Percentiles rank a stretch among this genome's conserved stretches.
phyloP scores from a whole-genome alignment of 306 rosid genomes.

The Fagus sylvatica region DNA sequence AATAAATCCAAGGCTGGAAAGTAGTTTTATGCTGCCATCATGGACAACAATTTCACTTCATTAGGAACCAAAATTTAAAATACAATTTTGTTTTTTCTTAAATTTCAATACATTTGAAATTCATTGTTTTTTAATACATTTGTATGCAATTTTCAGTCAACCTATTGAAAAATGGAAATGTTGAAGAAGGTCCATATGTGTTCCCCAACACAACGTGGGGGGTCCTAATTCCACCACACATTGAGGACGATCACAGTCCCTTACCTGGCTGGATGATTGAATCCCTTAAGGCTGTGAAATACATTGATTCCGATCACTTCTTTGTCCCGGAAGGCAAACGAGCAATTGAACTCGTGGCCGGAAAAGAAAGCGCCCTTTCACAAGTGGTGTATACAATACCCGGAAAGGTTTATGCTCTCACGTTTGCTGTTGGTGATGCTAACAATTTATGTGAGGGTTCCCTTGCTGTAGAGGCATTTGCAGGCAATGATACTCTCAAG shows the following conservation, averaged over 20 bases:
- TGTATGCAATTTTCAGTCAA: constrained; percentile 41
- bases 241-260: constrained; percentile 67
- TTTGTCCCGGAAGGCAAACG: constrained; percentile 62
- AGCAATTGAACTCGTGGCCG: constrained; percentile 77
- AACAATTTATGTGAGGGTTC: constrained; percentile 66
- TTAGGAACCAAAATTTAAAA: no score
- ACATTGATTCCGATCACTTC: constrained; percentile 71
- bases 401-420: constrained; percentile 51
- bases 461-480: constrained; percentile 63
- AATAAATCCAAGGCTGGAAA: no score
- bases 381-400: constrained; percentile 52
- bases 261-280: constrained; percentile 86
- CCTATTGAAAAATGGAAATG: constrained; percentile 69
- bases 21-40: no score
- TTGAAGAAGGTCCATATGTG: constrained; percentile 77
- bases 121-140: neutral
- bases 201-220: constrained; percentile 58
- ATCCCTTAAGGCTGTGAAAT: constrained; percentile 82
- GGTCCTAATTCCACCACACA: constrained; percentile 69
- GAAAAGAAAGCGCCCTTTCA: constrained; percentile 74
- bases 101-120: neutral
- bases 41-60: neutral
- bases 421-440: constrained; percentile 76
- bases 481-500: constrained; percentile 43
- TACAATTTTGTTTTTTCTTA: neutral